A percentile compares a stretch with the other conserved stretches of the same genome.
Conservation (phyloP, 2,329 filamentous ascomycete genomes). For the Cytospora leucostoma region DNA sequence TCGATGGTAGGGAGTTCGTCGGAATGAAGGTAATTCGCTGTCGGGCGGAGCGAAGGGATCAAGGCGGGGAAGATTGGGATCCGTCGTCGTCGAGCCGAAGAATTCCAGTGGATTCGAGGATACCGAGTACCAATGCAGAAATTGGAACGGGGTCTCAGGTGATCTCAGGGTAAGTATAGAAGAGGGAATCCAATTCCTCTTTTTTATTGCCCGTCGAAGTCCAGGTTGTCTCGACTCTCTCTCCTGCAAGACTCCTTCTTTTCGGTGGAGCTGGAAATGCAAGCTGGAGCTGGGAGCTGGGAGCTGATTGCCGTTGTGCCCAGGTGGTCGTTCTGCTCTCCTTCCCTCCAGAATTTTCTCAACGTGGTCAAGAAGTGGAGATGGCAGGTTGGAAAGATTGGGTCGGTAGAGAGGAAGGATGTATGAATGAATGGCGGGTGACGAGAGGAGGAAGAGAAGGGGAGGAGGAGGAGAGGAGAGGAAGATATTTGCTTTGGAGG, state of each 20-base stretch:
- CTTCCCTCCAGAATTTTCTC: constrained; percentile 38
- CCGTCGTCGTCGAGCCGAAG: constrained; percentile 47
- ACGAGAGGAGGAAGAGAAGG: constrained; percentile 39
- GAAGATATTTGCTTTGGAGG: constrained; percentile 46
- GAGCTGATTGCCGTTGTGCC: constrained; percentile 26
- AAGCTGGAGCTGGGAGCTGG: constrained; percentile 28
- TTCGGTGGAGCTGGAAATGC: constrained; percentile 31
- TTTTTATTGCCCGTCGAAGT: constrained; percentile 13
- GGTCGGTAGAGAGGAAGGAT: constrained; percentile 47
- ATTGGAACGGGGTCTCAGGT: constrained; percentile 21
- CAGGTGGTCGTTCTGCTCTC: constrained; percentile 34
- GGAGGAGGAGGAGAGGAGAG: constrained; percentile 39
- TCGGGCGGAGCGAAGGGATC: constrained; percentile 40
- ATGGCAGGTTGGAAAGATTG: constrained; percentile 46
- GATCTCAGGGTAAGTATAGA: constrained; percentile 24
- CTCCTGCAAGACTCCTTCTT: constrained; percentile 30
- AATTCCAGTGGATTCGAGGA: constrained; percentile 39
- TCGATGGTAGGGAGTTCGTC: constrained; percentile 21
- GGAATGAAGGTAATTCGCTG: constrained; percentile 21
- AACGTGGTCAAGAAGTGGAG: constrained; percentile 35
- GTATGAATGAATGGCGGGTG: constrained; percentile 52
- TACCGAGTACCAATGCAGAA: constrained; percentile 25
- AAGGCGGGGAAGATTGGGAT: constrained; percentile 42
- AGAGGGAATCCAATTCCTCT: constrained; percentile 26
- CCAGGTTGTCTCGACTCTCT: constrained; percentile 22